Conservation (phyloP, 1,139 yeast genomes). For the Entelexis paramagnoliae region DNA sequence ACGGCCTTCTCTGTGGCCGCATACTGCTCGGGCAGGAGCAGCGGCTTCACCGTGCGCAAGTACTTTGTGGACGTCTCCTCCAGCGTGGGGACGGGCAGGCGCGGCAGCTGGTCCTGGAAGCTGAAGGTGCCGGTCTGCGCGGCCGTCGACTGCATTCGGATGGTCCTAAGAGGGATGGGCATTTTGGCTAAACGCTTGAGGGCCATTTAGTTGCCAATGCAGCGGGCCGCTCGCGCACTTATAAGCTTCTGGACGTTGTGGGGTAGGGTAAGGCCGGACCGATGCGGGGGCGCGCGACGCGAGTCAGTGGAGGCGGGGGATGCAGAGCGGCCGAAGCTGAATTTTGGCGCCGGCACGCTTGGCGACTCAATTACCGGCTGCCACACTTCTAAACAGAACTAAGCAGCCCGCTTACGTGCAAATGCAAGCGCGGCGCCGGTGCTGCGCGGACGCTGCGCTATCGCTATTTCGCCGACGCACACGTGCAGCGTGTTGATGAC, state of each 20-base stretch:
- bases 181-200: background rate
- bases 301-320: no score
- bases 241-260: background rate
- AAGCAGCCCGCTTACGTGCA: no score
- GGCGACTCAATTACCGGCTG: no score
- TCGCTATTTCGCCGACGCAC: background rate
- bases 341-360: no score
- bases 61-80: constrained; percentile 62
- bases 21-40: constrained; percentile 47
- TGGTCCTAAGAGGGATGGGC: constrained; percentile 4
- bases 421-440: no score
- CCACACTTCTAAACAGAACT: no score
- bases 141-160: constrained; percentile 8
- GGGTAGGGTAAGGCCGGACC: constrained; percentile 4
- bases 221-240: background rate
- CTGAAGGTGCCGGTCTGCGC: constrained; percentile 34
- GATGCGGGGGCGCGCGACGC: constrained; percentile 1
- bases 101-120: constrained; percentile 66
- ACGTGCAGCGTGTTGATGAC: background rate
- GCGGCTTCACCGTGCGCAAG: constrained; percentile 63
- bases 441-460: no score
- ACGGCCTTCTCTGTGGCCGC: constrained; percentile 50
- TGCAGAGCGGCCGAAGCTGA: background rate
- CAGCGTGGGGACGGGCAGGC: constrained; percentile 78
- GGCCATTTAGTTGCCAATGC: constrained; percentile 1